These are phyloP conservation scores for Tieghemiomyces parasiticus DNA, from an alignment of 192 early-diverging fungal species.

Conservation along the genomic window DNA sequence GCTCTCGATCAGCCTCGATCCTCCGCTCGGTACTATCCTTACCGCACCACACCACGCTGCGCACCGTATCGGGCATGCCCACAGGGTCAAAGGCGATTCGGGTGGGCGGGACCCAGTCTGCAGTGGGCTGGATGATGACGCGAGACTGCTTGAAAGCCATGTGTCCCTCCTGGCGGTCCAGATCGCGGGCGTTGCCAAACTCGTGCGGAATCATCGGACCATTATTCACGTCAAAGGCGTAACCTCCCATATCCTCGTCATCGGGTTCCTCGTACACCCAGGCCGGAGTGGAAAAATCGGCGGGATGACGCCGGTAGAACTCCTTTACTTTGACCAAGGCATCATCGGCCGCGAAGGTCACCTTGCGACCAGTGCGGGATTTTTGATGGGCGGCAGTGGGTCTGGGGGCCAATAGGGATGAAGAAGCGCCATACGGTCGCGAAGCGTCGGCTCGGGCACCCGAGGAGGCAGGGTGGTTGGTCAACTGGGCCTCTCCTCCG, in stretches of 20 bases:
- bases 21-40: slow-evolving; percentile 7
- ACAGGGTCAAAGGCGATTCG: neutral
- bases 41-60: neutral
- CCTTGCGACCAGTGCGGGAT: neutral
- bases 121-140: neutral
- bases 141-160: slow-evolving; percentile 4
- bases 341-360: slow-evolving; percentile 2
- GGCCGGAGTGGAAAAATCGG: slow-evolving; percentile 4
- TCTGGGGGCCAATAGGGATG: too few species aligned
- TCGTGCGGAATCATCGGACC: slow-evolving; percentile 3
- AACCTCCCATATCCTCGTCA: neutral
- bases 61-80: too few species aligned
- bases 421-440: too few species aligned
- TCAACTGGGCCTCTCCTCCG: too few species aligned
- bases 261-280: neutral
- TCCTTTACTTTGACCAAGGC: neutral
- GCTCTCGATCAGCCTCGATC: neutral
- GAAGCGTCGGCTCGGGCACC: too few species aligned
- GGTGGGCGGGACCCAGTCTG: neutral
- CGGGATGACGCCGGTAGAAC: slow-evolving; percentile 5
- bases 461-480: too few species aligned
- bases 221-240: too few species aligned
- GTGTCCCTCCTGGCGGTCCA: slow-evolving; percentile 9
- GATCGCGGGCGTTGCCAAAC: slow-evolving; percentile 10
- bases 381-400: too few species aligned